Conservation (phyloP, 768 basidiomycete genomes). For the Termitomyces sp. region DNA sequence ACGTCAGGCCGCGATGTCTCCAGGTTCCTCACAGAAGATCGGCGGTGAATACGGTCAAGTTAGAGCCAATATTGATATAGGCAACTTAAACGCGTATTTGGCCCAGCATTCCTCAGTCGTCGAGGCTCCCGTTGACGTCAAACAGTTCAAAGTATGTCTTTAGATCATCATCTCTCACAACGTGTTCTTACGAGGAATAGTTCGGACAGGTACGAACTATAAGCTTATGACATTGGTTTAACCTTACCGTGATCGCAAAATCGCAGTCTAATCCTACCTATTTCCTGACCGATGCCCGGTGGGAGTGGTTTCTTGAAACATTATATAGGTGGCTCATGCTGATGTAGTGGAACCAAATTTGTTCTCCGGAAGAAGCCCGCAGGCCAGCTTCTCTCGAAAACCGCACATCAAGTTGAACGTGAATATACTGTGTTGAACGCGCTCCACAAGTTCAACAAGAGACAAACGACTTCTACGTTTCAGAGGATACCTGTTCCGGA, state of each 20-base stretch:
- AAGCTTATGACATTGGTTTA: background rate
- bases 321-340: background rate
- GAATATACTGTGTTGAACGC: slow-evolving; percentile 83
- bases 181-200: slow-evolving; percentile 31
- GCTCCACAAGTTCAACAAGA: slow-evolving; percentile 69
- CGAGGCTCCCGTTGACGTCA: slow-evolving; percentile 65
- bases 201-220: slow-evolving; percentile 73
- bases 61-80: slow-evolving; percentile 65
- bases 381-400: slow-evolving; percentile 81
- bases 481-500: slow-evolving; percentile 79
- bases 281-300: slow-evolving; percentile 80
- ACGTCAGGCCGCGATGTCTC: slow-evolving; percentile 18
- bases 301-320: slow-evolving; percentile 19
- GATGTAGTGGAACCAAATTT: slow-evolving; percentile 51
- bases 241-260: background rate
- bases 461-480: slow-evolving; percentile 43
- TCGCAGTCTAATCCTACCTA: slow-evolving; percentile 93
- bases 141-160: slow-evolving; percentile 85
- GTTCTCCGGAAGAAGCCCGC: slow-evolving; percentile 94
- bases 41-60: slow-evolving; percentile 78
- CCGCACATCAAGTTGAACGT: slow-evolving; percentile 94
- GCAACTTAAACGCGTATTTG: slow-evolving; percentile 66
- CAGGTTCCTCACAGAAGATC: slow-evolving; percentile 33
- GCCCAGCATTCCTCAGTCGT: slow-evolving; percentile 49
- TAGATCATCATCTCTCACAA: background rate